phyloP scores from a whole-genome alignment of 257 asterid genomes.

The Jasminum sambac region DNA sequence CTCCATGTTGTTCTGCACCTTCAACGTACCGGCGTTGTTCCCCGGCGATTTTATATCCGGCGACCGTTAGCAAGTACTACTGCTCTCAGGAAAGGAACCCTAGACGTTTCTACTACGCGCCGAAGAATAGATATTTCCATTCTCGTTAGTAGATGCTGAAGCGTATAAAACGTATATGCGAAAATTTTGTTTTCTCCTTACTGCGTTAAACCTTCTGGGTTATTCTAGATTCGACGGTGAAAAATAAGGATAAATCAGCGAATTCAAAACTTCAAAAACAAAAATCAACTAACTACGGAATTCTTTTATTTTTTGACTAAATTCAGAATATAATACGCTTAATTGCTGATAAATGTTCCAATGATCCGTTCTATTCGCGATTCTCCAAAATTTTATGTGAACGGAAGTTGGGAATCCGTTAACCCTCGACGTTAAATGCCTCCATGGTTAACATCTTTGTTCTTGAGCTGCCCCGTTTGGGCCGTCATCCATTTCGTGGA shows the following conservation, averaged over 20 bases:
- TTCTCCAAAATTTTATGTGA: not conserved
- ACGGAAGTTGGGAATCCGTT: not conserved
- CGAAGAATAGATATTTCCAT: conserved; percentile 27
- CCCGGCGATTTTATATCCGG: conserved; percentile 28
- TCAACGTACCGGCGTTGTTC: conserved; percentile 29
- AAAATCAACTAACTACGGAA: not conserved
- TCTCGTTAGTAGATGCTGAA: conserved; percentile 9
- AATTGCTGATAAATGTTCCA: not conserved
- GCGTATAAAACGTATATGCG: not conserved
- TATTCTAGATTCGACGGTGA: not conserved
- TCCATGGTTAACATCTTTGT: not conserved
- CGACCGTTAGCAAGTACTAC: conserved; percentile 21
- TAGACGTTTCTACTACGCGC: conserved; percentile 26
- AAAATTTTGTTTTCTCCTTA: not conserved
- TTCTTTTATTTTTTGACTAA: not conserved
- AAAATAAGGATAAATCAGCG: not conserved
- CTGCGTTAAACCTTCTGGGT: not conserved
- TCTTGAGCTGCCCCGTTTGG: not conserved
- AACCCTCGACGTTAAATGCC: not conserved
- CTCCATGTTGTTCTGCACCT: conserved; percentile 7
- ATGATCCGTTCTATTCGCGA: not conserved
- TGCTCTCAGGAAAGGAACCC: conserved; percentile 27
- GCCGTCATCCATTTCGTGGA: not conserved
- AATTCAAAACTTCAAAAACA: not conserved
- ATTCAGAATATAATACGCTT: not conserved